Evolutionary conservation across 2,329 filamentous ascomycete genomes (phyloP), one percentile per base, ranked within the genome.

Genomic region (Arthrobotrys musiformis): DNA sequence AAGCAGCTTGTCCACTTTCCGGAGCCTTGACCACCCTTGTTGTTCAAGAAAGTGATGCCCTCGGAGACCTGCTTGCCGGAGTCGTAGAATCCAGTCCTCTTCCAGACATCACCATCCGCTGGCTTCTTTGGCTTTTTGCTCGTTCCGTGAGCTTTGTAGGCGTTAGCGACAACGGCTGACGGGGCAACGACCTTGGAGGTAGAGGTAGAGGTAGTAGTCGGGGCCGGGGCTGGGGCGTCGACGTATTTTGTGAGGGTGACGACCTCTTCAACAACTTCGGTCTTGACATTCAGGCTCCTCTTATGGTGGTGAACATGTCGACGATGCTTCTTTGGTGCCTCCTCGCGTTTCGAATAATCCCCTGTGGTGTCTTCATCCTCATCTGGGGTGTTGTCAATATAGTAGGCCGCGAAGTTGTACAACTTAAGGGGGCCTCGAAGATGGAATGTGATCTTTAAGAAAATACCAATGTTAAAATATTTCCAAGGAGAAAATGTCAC

Each of bases 1-100:
- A 87, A 89, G 11, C 82, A 83, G 78, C 83, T 84, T 70, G 73
- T 66, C 73, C 73, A 77, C 13, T 19, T 56, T 9, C 73, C 73
- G 9, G 73, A 77, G 40, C 67, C 66, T 13, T 61, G 19, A 26
- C 56, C 73, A 37, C 73, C 73, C 66, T 70, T 77, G 42, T 77
- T 77, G 73, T 77, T 77, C 66, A 77, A 46, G 73, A 77, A 77
- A 4, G 66, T 77, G 19, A 42, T 15, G 19, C 63, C 63, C 24
- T 70, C 66, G 17, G 24, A 28, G 24, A 54, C 67, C 44, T 77
- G 64, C 58, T 60, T 70, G 17, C 19, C 60, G n/a, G 73, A 64
- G 33, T 70, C 66, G 48, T 77, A 77, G 52, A 66, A 66, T 26
- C 66, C 60, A 56, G 30, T 37, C 42, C 64, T 44, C 54, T 77